Conservation (phyloP, 768 basidiomycete genomes). For the Trametes sanguinea region DNA sequence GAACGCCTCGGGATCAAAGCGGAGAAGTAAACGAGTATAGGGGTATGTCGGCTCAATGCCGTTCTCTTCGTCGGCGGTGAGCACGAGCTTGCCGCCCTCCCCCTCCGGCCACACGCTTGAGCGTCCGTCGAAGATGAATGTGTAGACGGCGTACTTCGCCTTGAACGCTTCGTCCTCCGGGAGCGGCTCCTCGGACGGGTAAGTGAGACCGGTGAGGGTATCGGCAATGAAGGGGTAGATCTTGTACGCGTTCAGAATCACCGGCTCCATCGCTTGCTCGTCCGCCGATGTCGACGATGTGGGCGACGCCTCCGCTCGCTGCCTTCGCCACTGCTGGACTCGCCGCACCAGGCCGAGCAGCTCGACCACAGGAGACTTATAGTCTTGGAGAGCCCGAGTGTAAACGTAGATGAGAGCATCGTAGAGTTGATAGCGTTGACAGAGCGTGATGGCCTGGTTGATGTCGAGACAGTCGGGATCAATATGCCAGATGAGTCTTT, state of each 20-base stretch:
- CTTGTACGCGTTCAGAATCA: constrained; percentile 82
- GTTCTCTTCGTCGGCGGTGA: constrained; percentile 75
- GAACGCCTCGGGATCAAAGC: constrained; percentile 91
- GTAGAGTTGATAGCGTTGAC: constrained; percentile 80
- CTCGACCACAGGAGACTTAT: constrained; percentile 85
- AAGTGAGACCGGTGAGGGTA: constrained; percentile 77
- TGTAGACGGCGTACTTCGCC: constrained; percentile 77
- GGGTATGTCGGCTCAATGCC: constrained; percentile 86
- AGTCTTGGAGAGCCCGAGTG: constrained; percentile 85
- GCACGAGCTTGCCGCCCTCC: constrained; percentile 67
- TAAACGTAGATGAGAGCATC: constrained; percentile 96
- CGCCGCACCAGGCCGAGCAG: constrained; percentile 74
- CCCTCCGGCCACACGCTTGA: constrained; percentile 78
- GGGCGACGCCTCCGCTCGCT: constrained; percentile 34
- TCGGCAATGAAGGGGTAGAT: constrained; percentile 87
- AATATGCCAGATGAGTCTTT: constrained; percentile 94
- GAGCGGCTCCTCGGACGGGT: constrained; percentile 81
- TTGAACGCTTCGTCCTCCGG: constrained; percentile 59
- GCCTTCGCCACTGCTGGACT: constrained; percentile 57
- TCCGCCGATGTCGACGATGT: constrained; percentile 27
- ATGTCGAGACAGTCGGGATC: constrained; percentile 90
- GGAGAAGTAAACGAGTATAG: constrained; percentile 79
- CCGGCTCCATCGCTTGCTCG: constrained; percentile 52
- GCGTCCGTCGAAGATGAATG: constrained; percentile 82
- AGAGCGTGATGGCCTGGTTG: constrained; percentile 87